phyloP scores from a whole-genome alignment of 257 asterid genomes.

The Plantago ovata region DNA sequence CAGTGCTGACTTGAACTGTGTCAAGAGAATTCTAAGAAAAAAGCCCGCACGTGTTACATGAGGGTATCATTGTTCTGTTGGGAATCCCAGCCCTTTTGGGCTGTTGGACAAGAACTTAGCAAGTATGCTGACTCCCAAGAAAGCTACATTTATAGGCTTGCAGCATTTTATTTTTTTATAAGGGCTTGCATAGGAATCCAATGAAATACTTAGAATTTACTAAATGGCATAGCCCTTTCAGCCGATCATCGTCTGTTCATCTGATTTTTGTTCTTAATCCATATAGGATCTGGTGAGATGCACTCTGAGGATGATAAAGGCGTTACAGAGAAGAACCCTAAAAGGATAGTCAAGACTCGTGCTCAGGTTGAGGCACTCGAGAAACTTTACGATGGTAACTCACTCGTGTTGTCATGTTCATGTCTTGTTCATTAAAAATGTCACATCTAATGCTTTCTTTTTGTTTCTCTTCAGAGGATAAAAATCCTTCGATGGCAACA shows the following conservation, averaged over 20 bases:
- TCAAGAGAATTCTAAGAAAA: background rate
- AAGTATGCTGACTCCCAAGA: background rate
- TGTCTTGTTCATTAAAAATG: background rate
- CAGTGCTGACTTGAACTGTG: background rate
- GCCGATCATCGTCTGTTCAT: slow-evolving; percentile 3
- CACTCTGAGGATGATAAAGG: slow-evolving; percentile 64
- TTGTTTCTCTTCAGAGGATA: slow-evolving; percentile 55
- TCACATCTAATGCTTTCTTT: background rate
- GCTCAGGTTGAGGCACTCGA: slow-evolving; percentile 72
- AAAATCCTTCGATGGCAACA: slow-evolving; percentile 71
- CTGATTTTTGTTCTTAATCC: slow-evolving; percentile 18
- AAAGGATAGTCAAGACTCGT: slow-evolving; percentile 63
- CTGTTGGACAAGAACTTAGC: no score
- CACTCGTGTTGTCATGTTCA: slow-evolving; percentile 13
- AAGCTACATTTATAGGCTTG: background rate
- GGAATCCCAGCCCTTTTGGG: no score
- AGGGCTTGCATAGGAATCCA: slow-evolving; percentile 1
- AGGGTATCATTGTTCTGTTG: no score
- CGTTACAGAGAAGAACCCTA: slow-evolving; percentile 53
- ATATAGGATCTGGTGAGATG: slow-evolving; percentile 44
- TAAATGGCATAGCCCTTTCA: slow-evolving; percentile 11
- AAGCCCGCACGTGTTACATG: background rate
- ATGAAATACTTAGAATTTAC: slow-evolving; percentile 4
- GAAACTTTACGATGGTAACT: slow-evolving; percentile 58
- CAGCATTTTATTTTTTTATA: background rate